These are phyloP conservation scores for Blastocystis sp. DNA, from an alignment of 352 stramenopile species.

Conservation along the genomic window DNA sequence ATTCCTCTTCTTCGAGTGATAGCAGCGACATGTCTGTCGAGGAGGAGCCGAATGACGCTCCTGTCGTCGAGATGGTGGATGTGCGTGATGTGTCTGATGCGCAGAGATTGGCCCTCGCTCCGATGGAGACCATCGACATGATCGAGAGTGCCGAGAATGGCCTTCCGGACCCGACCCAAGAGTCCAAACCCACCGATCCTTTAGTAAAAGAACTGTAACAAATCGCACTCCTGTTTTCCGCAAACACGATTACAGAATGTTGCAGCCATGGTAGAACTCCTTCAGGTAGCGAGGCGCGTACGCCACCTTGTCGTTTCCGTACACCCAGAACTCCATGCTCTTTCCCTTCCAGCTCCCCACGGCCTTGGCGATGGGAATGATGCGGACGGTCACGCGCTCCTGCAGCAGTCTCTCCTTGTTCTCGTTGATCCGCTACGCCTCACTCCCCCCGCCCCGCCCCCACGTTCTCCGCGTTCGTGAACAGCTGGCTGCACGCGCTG, in stretches of 20 bases:
- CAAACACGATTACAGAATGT: conserved; percentile 49
- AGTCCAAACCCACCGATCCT: not conserved
- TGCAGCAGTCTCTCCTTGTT: conserved; percentile 48
- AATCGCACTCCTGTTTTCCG: not conserved
- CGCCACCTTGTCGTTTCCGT: conserved; percentile 42
- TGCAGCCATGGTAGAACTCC: conserved; percentile 55
- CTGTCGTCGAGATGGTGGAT: conserved; percentile 51
- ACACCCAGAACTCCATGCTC: conserved; percentile 40
- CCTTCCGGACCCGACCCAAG: conserved; percentile 3
- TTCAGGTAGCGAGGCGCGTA: conserved; percentile 39
- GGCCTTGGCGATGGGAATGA: conserved; percentile 51
- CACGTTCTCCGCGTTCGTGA: conserved; percentile 34
- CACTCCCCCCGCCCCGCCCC: not conserved
- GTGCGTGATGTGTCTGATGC: not conserved
- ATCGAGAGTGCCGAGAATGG: conserved; percentile 27
- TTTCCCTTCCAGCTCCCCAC: conserved; percentile 57
- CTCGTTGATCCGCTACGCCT: conserved; percentile 8
- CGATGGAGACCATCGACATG: conserved; percentile 44
- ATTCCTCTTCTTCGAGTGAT: not conserved
- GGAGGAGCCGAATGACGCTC: not conserved
- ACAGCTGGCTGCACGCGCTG: conserved; percentile 48
- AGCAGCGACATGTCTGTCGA: not conserved
- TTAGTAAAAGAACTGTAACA: conserved; percentile 67
- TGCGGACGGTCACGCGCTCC: conserved; percentile 47
- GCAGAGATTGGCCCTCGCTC: conserved; percentile 40